phyloP scores from a whole-genome alignment of 495 filamentous ascomycete species.

The Daldinia loculata region DNA sequence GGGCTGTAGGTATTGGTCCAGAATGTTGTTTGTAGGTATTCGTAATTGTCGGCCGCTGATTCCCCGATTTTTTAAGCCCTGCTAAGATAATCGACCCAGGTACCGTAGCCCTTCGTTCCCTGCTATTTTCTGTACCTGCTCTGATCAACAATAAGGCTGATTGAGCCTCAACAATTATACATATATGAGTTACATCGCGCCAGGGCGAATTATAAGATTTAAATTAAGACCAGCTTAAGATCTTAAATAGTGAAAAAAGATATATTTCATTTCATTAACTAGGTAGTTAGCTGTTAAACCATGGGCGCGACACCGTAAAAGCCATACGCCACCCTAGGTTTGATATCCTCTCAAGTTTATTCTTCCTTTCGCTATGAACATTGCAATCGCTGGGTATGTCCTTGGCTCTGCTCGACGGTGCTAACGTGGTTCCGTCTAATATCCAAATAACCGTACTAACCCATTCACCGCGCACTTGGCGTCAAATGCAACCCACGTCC shows the following conservation, averaged over 20 bases:
- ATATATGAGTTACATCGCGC: constrained; percentile 1
- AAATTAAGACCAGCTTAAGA: neutral
- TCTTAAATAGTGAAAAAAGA: neutral
- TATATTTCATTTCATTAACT: neutral
- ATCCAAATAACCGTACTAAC: constrained; percentile 27
- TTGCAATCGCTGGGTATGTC: constrained; percentile 34
- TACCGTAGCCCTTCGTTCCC: neutral
- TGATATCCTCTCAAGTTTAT: constrained; percentile 19
- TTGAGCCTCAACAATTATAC: constrained; percentile 27
- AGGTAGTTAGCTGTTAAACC: constrained; percentile 3
- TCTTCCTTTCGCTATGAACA: constrained; percentile 25
- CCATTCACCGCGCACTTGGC: constrained; percentile 25
- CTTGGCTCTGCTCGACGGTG: constrained; percentile 22
- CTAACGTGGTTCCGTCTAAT: constrained; percentile 18
- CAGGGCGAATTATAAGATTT: neutral
- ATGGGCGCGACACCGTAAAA: neutral
- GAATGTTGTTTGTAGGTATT: constrained; percentile 22
- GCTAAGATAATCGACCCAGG: neutral
- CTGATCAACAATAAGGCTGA: constrained; percentile 5
- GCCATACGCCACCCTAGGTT: constrained; percentile 14
- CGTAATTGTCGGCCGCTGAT: constrained; percentile 23
- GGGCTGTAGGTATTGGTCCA: constrained; percentile 6
- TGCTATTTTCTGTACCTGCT: neutral
- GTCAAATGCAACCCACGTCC: constrained; percentile 36
- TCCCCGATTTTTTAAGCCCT: constrained; percentile 23